Conservation (phyloP, 768 basidiomycete species). For the Rubroboletus pulcherrimus region DNA sequence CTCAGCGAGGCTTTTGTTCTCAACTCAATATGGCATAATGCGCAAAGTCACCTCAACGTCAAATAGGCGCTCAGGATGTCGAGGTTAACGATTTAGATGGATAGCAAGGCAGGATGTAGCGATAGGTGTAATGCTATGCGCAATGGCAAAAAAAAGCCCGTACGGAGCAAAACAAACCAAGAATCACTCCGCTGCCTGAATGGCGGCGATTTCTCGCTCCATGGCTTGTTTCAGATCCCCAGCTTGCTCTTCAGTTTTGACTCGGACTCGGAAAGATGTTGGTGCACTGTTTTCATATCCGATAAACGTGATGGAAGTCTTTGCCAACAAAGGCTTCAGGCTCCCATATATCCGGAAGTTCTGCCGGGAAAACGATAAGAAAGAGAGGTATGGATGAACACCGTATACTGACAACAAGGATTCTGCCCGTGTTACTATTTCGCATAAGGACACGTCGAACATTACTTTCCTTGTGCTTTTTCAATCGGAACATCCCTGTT, state of each 20-base stretch:
- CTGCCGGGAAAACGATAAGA: constrained; percentile 36
- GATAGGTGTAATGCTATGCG: constrained; percentile 23
- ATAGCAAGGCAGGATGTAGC: constrained; percentile 23
- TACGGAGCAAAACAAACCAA: background rate
- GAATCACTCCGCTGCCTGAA: constrained; percentile 26
- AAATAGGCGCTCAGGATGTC: constrained; percentile 33
- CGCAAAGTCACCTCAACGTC: constrained; percentile 78
- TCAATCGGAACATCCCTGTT: constrained; percentile 64
- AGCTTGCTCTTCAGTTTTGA: constrained; percentile 58
- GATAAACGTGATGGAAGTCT: constrained; percentile 58
- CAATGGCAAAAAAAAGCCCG: background rate
- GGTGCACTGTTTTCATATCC: constrained; percentile 61
- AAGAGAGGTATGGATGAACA: background rate
- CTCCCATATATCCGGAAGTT: constrained; percentile 68
- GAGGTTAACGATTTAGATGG: constrained; percentile 1
- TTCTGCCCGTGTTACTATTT: constrained; percentile 72
- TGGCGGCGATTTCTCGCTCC: constrained; percentile 57
- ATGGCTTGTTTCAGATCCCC: constrained; percentile 53
- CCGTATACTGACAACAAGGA: constrained; percentile 58
- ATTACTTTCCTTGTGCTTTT: constrained; percentile 64
- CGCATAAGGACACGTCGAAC: constrained; percentile 62
- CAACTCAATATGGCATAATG: constrained; percentile 90
- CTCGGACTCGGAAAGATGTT: constrained; percentile 58
- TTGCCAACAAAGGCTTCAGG: constrained; percentile 50
- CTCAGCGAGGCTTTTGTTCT: constrained; percentile 95